These are phyloP conservation scores for Xylaria sp. DNA, from an alignment of 495 filamentous ascomycete genomes.

Conservation along the genomic window DNA sequence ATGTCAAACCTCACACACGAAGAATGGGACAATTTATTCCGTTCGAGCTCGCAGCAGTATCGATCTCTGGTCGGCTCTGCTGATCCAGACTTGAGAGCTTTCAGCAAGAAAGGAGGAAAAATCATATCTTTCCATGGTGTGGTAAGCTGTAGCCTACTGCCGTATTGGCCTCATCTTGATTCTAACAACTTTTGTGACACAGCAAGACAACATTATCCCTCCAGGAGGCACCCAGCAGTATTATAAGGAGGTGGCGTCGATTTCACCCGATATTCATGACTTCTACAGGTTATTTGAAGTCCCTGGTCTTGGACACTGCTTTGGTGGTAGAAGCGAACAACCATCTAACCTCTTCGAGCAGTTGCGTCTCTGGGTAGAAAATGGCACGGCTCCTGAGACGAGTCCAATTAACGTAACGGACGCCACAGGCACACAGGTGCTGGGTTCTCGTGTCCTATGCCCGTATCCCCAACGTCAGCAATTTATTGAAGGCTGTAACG, in stretches of 20 bases:
- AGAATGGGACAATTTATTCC: constrained; percentile 39
- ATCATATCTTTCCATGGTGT: constrained; percentile 55
- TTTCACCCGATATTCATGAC: constrained; percentile 28
- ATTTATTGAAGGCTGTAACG: not conserved
- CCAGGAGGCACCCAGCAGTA: constrained; percentile 36
- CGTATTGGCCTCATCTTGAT: not conserved
- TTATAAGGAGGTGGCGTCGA: constrained; percentile 33
- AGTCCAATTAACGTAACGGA: not conserved
- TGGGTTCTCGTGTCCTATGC: not conserved
- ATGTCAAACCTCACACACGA: constrained; percentile 27
- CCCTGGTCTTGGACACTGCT: constrained; percentile 46
- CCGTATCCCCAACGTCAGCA: not conserved
- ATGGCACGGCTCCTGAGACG: constrained; percentile 38
- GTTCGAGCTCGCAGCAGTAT: constrained; percentile 37
- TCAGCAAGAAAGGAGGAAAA: constrained; percentile 49
- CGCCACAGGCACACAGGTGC: not conserved
- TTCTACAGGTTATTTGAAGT: constrained; percentile 45
- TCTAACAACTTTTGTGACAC: not conserved
- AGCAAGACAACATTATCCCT: constrained; percentile 34
- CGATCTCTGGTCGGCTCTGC: constrained; percentile 43
- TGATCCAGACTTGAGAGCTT: constrained; percentile 51
- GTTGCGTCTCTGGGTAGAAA: constrained; percentile 47
- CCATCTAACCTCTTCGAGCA: constrained; percentile 37
- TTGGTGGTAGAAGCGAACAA: constrained; percentile 33
- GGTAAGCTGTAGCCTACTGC: constrained; percentile 39